These are phyloP conservation scores for Nannizziopsis barbatae DNA, from an alignment of 2,329 filamentous ascomycete species.

Conservation along the genomic window DNA sequence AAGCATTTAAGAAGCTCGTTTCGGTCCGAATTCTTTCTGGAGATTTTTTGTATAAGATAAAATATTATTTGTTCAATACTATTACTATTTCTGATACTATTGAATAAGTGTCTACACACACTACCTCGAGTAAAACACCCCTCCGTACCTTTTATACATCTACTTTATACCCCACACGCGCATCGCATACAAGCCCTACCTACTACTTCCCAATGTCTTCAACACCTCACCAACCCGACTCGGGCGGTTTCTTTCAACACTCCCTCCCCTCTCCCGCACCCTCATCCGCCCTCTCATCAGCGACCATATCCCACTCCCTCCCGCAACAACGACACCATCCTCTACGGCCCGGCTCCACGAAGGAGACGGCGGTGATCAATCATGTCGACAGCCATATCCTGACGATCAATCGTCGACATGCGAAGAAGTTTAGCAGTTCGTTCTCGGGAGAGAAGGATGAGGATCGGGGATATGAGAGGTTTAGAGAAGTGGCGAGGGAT, in stretches of 20 bases:
- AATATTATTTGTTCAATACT: no score
- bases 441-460: constrained; percentile 23
- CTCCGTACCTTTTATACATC: no score
- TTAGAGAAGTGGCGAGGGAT: constrained; percentile 61
- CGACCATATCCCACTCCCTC: constrained; percentile 32
- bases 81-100: no score
- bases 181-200: constrained; percentile 18
- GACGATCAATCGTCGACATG: constrained; percentile 42
- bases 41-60: no score
- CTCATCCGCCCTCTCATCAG: constrained; percentile 31
- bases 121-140: no score
- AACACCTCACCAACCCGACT: not conserved
- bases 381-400: constrained; percentile 46
- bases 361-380: constrained; percentile 48
- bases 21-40: no score
- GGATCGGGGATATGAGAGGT: constrained; percentile 46
- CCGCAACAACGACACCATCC: constrained; percentile 44
- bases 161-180: not conserved
- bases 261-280: constrained; percentile 38
- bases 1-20: no score
- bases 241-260: constrained; percentile 36
- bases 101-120: no score
- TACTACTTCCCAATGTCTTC: constrained; percentile 15
- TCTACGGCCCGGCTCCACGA: constrained; percentile 45
- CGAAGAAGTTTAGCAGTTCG: constrained; percentile 36